Conservation (phyloP, 202 grass and related monocot species). For the Cymbopogon flexuosus region DNA sequence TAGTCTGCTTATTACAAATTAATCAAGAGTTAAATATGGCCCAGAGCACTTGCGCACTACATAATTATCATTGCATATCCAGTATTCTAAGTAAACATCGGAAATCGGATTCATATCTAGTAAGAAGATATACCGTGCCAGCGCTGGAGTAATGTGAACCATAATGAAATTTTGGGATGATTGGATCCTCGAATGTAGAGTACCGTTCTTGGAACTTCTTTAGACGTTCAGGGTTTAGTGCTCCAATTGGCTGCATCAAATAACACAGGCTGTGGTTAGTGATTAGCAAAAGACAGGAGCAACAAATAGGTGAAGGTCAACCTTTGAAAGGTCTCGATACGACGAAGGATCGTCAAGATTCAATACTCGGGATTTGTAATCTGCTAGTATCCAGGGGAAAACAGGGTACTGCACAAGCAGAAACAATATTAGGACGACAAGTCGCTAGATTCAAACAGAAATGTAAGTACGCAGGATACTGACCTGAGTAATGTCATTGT, state of each 20-base stretch:
- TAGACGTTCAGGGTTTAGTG: conserved; percentile 79
- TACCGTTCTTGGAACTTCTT: conserved; percentile 97
- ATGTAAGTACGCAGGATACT: conserved; percentile 23
- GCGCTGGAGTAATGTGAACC: conserved; percentile 99
- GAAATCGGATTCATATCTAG: conserved; percentile 36
- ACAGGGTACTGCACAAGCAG: conserved; percentile 85
- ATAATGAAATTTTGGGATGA: conserved; percentile 97
- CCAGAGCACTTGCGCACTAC: not conserved
- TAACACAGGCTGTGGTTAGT: conserved; percentile 25
- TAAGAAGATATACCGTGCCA: conserved; percentile 73
- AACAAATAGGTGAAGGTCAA: conserved; percentile 31
- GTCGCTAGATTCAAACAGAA: not conserved
- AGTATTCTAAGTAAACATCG: conserved; percentile 31
- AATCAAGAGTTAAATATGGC: conserved; percentile 10
- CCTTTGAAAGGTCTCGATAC: conserved; percentile 97
- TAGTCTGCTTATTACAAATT: conserved; percentile 2
- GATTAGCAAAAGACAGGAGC: conserved; percentile 10
- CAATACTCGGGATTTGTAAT: conserved; percentile 72
- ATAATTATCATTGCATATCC: conserved; percentile 1
- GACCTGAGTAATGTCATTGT: conserved; percentile 91
- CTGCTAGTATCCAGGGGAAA: conserved; percentile 91
- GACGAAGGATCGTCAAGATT: conserved; percentile 75
- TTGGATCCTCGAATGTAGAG: conserved; percentile 91
- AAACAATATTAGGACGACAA: conserved; percentile 14
- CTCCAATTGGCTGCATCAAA: conserved; percentile 88